Conservation (phyloP, 768 basidiomycete species). For the Boletales sp. region DNA sequence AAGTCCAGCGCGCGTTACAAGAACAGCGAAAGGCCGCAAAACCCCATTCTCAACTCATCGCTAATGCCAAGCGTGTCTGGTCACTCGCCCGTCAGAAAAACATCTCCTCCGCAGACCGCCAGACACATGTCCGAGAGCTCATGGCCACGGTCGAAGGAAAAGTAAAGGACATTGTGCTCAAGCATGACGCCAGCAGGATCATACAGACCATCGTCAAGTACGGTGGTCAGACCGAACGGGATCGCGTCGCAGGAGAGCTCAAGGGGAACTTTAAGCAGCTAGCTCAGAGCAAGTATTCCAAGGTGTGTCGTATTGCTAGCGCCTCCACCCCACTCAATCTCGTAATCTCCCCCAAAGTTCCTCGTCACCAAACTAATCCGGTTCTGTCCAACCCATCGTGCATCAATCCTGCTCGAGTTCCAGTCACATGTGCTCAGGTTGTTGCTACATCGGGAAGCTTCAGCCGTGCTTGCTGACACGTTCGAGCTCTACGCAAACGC, state of each 20-base stretch:
- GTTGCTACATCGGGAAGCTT: conserved; percentile 81
- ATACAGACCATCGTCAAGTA: conserved; percentile 80
- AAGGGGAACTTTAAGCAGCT: conserved; percentile 76
- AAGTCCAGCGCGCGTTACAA: conserved; percentile 61
- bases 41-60: conserved; percentile 68
- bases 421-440: conserved; percentile 71
- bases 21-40: conserved; percentile 74
- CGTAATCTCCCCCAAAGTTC: conserved; percentile 45
- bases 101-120: conserved; percentile 65
- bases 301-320: conserved; percentile 44
- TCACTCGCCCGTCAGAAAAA: conserved; percentile 70
- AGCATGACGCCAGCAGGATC: conserved; percentile 89
- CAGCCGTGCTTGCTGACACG: conserved; percentile 79
- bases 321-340: neutral
- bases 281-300: conserved; percentile 87
- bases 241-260: conserved; percentile 79
- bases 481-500: conserved; percentile 87
- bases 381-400: conserved; percentile 68
- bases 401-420: conserved; percentile 76
- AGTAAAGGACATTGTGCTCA: conserved; percentile 82
- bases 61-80: conserved; percentile 76
- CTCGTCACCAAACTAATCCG: conserved; percentile 78
- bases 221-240: conserved; percentile 68
- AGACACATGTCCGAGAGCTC: conserved; percentile 68
- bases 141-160: conserved; percentile 77